Conservation (phyloP, 495 filamentous ascomycete species). For the Copromyces sp. region DNA sequence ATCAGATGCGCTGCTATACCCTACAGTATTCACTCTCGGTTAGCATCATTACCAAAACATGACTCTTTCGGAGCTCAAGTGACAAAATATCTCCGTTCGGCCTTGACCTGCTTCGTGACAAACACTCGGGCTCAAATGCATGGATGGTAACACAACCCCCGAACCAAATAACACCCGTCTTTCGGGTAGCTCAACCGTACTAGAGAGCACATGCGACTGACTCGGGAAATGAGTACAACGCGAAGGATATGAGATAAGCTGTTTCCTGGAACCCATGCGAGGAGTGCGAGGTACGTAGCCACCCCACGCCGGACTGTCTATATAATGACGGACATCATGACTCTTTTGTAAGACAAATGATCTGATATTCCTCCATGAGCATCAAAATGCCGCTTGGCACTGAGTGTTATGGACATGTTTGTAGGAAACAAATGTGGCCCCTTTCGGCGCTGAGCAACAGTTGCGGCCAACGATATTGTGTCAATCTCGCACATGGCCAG, state of each 20-base stretch:
- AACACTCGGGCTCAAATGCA: not conserved
- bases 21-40: conserved; percentile 14
- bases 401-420: conserved; percentile 14
- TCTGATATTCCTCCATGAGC: not conserved
- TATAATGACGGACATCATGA: not conserved
- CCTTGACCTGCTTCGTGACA: not conserved
- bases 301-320: not conserved
- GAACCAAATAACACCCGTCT: not conserved
- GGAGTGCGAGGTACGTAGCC: not conserved
- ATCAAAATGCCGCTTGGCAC: conserved; percentile 11
- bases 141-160: not conserved
- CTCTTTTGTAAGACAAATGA: not conserved
- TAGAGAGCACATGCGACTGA: not conserved
- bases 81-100: not conserved
- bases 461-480: conserved; percentile 28
- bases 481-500: conserved; percentile 31
- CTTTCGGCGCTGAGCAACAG: not conserved
- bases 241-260: not conserved
- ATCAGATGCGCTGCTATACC: conserved; percentile 36
- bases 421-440: conserved; percentile 1
- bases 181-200: not conserved
- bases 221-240: not conserved
- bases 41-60: not conserved
- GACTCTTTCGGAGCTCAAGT: not conserved
- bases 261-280: not conserved